A percentile compares a stretch with the other conserved stretches of the same genome.
phyloP scores from a whole-genome alignment of 1,139 yeast species.

The Candida sanyaensis region DNA sequence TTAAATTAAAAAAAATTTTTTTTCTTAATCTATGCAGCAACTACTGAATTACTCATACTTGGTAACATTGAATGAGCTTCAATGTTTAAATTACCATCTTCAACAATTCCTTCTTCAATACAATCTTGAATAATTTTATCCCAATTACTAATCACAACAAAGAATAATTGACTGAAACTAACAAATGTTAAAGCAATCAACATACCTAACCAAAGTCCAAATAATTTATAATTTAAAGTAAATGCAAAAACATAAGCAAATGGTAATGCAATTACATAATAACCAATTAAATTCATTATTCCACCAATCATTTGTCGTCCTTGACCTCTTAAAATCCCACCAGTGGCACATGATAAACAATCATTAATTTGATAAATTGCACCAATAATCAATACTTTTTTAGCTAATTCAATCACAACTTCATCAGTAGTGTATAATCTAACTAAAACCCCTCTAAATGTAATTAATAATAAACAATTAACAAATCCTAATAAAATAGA shows the following conservation, averaged over 20 bases:
- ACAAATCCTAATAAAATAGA: conserved; percentile 46
- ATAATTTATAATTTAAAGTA: conserved; percentile 39
- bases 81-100: conserved; percentile 31
- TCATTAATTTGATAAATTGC: conserved; percentile 63
- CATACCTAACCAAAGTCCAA: conserved; percentile 68
- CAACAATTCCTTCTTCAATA: conserved; percentile 41
- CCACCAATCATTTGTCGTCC: conserved; percentile 72
- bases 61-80: conserved; percentile 38
- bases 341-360: conserved; percentile 53
- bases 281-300: conserved; percentile 54
- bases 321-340: conserved; percentile 66
- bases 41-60: conserved; percentile 26
- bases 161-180: conserved; percentile 46
- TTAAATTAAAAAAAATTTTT: no score
- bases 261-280: conserved; percentile 62
- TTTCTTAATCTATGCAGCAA: background rate
- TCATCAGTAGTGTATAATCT: conserved; percentile 52
- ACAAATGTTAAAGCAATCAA: conserved; percentile 53
- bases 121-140: conserved; percentile 48
- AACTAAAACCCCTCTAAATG: conserved; percentile 44
- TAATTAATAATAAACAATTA: conserved; percentile 37
- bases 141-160: conserved; percentile 57
- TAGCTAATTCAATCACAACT: conserved; percentile 51
- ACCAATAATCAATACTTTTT: conserved; percentile 53
- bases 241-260: conserved; percentile 57